phyloP scores from a whole-genome alignment of 2,329 filamentous ascomycete species.

The Sporothrix luriei region DNA sequence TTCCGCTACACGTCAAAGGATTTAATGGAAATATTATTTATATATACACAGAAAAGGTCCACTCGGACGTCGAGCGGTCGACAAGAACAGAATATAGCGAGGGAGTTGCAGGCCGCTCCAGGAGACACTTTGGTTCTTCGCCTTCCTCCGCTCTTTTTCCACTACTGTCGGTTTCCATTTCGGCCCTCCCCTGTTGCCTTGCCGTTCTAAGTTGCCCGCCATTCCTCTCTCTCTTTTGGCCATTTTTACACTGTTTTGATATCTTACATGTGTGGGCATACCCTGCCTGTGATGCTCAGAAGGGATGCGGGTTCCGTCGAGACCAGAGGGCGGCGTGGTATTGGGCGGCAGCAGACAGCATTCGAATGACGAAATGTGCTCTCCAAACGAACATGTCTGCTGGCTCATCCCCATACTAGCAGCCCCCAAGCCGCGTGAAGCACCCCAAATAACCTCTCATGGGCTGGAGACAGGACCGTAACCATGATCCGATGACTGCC shows the following conservation, averaged over 20 bases:
- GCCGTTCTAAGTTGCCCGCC: background rate
- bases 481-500: background rate
- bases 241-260: background rate
- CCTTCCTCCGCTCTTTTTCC: background rate
- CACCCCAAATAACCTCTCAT: background rate
- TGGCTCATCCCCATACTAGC: background rate
- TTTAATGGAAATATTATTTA: background rate
- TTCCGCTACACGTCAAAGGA: background rate
- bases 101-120: background rate
- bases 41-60: slow-evolving; percentile 11
- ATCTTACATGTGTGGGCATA: slow-evolving; percentile 11
- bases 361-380: background rate
- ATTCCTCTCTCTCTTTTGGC: background rate
- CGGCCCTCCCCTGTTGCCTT: background rate
- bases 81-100: background rate
- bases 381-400: background rate
- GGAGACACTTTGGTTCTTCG: background rate
- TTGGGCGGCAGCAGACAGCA: background rate
- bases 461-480: background rate
- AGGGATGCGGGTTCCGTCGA: background rate
- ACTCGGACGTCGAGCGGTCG: background rate
- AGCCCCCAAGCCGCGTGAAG: background rate
- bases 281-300: background rate
- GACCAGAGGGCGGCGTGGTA: background rate
- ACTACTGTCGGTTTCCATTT: too few relatives aligned